Evolutionary conservation across 2,329 filamentous ascomycete species (phyloP), one percentile per base, ranked within the genome.

Genomic region (Aspergillus aculeatus): DNA sequence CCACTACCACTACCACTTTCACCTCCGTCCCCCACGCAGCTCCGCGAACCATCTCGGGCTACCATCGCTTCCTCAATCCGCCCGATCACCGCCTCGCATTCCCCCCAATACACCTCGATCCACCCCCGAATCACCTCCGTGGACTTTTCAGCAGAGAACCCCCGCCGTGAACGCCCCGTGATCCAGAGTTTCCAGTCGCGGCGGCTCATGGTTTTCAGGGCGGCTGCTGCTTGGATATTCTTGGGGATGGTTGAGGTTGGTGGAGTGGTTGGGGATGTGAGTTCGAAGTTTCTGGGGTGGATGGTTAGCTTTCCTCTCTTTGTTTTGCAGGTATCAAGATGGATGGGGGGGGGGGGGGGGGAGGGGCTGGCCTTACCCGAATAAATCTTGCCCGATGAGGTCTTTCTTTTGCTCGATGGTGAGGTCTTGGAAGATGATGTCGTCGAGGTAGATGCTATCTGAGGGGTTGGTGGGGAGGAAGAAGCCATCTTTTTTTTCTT

Each of bases 381-480:
- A 65, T 14, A 64, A 69, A 26, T 64, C 62, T 24, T 67, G 64
- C 11, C 56, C 55, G 5, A 60, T 61, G 6, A 75, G 53, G 54
- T 70, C 62, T 52, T 68, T 62, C 53, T 65, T 66, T 32, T 71
- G 60, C 12, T 62, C 53, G 44, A 41, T 26, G 11, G 57, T 64
- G 10, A 73, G 57, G 11, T 68, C 66, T 3, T 62, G 59, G 47
- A 71, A 65, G 38, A 77, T 67, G 16, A 76, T 70, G 49, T 74
- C 69, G 64, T 77, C 75, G 1, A 77, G 64, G 54, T 66, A 74
- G 31, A 76, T 54, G 5, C 61, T 62, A 59, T 77, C 75, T 29
- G 64, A 75, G 50, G 66, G 64, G 51, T 77, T 77, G 6, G 66
- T 38, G 19, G 72, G 64, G 21, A 73, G 72, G 48, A 67, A 67